A percentile compares a stretch with the other conserved stretches of the same genome.
phyloP scores from a whole-genome alignment of 2,329 filamentous ascomycete species.

The Fusarium albosuccineum region DNA sequence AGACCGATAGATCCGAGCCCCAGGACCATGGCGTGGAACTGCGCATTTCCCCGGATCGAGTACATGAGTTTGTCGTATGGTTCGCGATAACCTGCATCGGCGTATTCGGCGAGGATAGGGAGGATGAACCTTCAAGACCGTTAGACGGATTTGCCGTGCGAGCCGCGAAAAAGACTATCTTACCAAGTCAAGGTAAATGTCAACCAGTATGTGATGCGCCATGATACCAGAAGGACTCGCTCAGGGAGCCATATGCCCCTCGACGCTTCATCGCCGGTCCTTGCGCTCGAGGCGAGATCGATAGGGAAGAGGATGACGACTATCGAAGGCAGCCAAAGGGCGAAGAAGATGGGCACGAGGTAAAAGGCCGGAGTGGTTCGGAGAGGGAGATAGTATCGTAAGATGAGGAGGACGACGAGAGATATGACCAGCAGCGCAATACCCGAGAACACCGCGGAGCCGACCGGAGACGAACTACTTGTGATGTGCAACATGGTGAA shows the following conservation, averaged over 20 bases:
- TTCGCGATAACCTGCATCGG: constrained; percentile 92
- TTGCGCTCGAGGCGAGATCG: constrained; percentile 89
- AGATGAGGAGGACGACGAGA: constrained; percentile 81
- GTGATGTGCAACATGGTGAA: constrained; percentile 65
- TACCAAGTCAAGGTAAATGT: constrained; percentile 96
- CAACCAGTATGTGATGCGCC: constrained; percentile 97
- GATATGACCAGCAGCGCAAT: constrained; percentile 81
- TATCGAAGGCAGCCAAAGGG: constrained; percentile 91
- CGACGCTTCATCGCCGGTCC: constrained; percentile 76
- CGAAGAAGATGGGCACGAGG: constrained; percentile 92
- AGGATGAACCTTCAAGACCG: constrained; percentile 79
- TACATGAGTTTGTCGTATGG: constrained; percentile 84
- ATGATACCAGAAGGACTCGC: constrained; percentile 83
- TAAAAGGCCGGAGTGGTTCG: constrained; percentile 92
- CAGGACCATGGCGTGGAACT: constrained; percentile 87
- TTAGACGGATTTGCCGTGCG: constrained; percentile 28
- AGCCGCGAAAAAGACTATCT: constrained; percentile 37
- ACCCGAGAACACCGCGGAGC: constrained; percentile 83
- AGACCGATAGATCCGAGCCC: constrained; percentile 77
- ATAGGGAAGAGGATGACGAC: constrained; percentile 95
- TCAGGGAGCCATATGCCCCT: constrained; percentile 90
- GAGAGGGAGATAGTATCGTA: constrained; percentile 91
- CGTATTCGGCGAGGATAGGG: constrained; percentile 92
- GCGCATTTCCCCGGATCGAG: constrained; percentile 86
- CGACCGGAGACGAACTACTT: constrained; percentile 73